Evolutionary conservation across 2,329 filamentous ascomycete species (phyloP), one percentile per base, ranked within the genome.

Genomic region (Reticulascus tulasneorum): DNA sequence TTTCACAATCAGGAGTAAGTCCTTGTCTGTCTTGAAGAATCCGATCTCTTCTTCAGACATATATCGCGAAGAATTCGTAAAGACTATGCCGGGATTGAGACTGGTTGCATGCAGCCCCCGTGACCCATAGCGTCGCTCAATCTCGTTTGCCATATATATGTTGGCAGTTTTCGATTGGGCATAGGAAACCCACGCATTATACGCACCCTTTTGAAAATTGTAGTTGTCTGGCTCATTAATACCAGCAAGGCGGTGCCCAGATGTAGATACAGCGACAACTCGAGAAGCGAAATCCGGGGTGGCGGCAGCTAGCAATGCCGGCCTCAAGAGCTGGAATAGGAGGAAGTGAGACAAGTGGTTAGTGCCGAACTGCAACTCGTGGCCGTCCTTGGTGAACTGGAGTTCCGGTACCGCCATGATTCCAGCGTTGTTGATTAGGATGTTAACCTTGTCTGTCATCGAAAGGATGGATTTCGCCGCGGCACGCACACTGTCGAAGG

Each of bases 101-200:
- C 29, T 35, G 7, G 29, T 29, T 11, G 33, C 67, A 41, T 71
- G 75, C 4, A 40, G 9, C 1, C 33, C 33, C 12, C 18, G 13
- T 10, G 33, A 16, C 1, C 32, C 37, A 16, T 39, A 39, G 1
- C 59, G 60, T 1, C 71, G 59, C 24, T 76, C 71, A 16, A 77
- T 59, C 36, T 73, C 61, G 38, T 68, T 73, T 3, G 72, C 64
- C 33, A 69, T 64, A 46, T 64, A 71, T 18, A 75, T 62, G 35
- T 70, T 73, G 8, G 73, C 71, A 0, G 63, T 60, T 45, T 78
- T 79, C 28, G 60, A 58, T 44, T 72, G 65, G 0, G 56, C 64
- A 39, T 77, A 78, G 1, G 66, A 56, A 1, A 35, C 11, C 33
- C 48, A 56, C 0, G 57, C 56, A 5, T 60, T 37, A 40, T 73